These are phyloP conservation scores for Magnusiomyces suaveolens DNA, from an alignment of 1,139 yeast genomes.

Conservation along the genomic window DNA sequence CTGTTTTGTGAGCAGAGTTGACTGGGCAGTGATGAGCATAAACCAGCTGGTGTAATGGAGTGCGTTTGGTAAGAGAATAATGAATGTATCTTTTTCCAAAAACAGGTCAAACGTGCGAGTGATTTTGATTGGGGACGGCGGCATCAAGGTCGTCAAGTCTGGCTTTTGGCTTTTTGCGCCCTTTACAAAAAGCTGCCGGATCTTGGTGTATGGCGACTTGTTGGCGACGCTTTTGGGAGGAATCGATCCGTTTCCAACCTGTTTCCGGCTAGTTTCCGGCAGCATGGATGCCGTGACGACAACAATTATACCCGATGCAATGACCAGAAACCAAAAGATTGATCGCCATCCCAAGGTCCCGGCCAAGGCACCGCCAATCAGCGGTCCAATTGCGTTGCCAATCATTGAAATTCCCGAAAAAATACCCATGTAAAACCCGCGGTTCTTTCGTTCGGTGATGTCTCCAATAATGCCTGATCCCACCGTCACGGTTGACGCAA, in stretches of 20 bases:
- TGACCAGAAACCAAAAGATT: conserved; percentile 63
- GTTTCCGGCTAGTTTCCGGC: conserved; percentile 63
- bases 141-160: conserved; percentile 37
- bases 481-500: conserved; percentile 61
- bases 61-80: conserved; percentile 45
- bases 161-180: conserved; percentile 19
- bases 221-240: conserved; percentile 37
- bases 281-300: conserved; percentile 30
- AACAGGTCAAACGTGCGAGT: conserved; percentile 32
- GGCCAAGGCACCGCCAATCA: conserved; percentile 60
- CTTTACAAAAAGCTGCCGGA: not conserved
- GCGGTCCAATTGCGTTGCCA: conserved; percentile 70
- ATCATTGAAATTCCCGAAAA: conserved; percentile 54
- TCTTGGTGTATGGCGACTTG: conserved; percentile 34
- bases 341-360: conserved; percentile 61
- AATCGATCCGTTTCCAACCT: conserved; percentile 61
- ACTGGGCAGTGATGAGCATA: conserved; percentile 54
- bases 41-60: conserved; percentile 61
- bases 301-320: conserved; percentile 44
- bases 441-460: conserved; percentile 46
- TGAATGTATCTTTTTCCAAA: conserved; percentile 29
- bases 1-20: conserved; percentile 41
- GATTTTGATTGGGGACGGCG: conserved; percentile 36
- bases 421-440: conserved; percentile 59
- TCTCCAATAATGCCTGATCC: conserved; percentile 63